A percentile compares a stretch with the other conserved stretches of the same genome.
Evolutionary conservation across 2,329 filamentous ascomycete species (phyloP).

Genomic region (Claviceps sp.): DNA sequence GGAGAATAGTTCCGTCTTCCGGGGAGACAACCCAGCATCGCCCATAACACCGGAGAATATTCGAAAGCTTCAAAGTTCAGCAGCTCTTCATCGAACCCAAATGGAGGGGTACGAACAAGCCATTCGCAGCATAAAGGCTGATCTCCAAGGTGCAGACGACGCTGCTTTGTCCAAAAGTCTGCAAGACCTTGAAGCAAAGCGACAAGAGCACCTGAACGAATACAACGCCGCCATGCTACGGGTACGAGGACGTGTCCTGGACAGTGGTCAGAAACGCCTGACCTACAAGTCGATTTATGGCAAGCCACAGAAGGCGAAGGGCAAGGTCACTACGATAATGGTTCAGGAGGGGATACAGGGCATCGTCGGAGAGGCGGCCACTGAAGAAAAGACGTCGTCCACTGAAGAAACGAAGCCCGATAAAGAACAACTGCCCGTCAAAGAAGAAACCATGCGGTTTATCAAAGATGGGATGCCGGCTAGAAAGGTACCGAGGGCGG

Average conservation of each 20-base stretch:
- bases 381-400: too few species aligned
- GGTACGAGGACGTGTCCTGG: conserved; percentile 14
- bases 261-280: conserved; percentile 17
- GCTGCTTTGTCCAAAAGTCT: background rate
- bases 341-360: too few species aligned
- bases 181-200: conserved; percentile 13
- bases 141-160: conserved; percentile 5
- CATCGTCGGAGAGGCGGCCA: too few species aligned
- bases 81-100: conserved; percentile 18
- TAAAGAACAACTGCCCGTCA: too few species aligned
- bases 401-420: too few species aligned
- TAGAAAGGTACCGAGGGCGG: too few species aligned
- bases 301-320: conserved; percentile 10
- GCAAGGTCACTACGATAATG: background rate
- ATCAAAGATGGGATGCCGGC: too few species aligned
- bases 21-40: conserved; percentile 8
- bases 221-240: conserved; percentile 16
- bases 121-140: conserved; percentile 12
- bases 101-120: conserved; percentile 14
- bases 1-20: conserved; percentile 12
- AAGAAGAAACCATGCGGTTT: too few species aligned
- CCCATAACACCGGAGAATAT: conserved; percentile 11
- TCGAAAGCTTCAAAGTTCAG: conserved; percentile 14
- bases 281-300: conserved; percentile 18
- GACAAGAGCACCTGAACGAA: conserved; percentile 13